Evolutionary conservation across 2,329 filamentous ascomycete species (phyloP), one percentile per base, ranked within the genome.

Genomic region (Massarina eburnea): DNA sequence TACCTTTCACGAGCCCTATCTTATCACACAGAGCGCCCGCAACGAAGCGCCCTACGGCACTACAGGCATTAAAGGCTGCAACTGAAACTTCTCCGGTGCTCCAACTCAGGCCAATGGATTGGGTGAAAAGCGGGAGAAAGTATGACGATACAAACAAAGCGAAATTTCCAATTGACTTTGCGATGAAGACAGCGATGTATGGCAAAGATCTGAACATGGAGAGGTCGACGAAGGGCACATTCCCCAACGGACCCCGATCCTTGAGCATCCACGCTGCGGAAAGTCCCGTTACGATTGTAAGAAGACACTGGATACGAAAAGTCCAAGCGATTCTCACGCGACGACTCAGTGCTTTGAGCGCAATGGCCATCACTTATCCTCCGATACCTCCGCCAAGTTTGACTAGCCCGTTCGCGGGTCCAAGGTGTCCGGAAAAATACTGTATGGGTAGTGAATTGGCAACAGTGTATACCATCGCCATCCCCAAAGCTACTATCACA

Each of bases 401-500:
- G 26, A 67, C 54, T 5, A 66, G 46, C 1, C 62, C 61, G 22
- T 67, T 67, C 3, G 62, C 64, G 3, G 61, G 54, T 1, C 62
- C 63, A 3, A 67, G 42, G n/a, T 48, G 53, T 7, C 57, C 51
- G 40, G 58, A 63, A 35, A 64, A 66, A 22, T 61, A 67, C 27
- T 67, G 64, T 7, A 62, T 49, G 1, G 59, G 55, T 7, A 65
- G 41, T 2, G 53, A 43, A 39, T 66, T 66, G 2, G 41, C 34
- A 7, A 61, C 55, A 1, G 55, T 49, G 37, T 62, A 67, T 0
- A 62, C 54, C 36, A 58, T 51, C 8, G 52, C 34, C 46, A 60
- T 60, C 0, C 77, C 78, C 20, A 78, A 41, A 0, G 77, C 78
- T 49, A 71, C 68, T 3, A 79, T 51, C n/a, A 76, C 54, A 0